Base-by-base conservation (phyloP, 139 green algal genomes). In the Edaphochlamys debaryana region DNA sequence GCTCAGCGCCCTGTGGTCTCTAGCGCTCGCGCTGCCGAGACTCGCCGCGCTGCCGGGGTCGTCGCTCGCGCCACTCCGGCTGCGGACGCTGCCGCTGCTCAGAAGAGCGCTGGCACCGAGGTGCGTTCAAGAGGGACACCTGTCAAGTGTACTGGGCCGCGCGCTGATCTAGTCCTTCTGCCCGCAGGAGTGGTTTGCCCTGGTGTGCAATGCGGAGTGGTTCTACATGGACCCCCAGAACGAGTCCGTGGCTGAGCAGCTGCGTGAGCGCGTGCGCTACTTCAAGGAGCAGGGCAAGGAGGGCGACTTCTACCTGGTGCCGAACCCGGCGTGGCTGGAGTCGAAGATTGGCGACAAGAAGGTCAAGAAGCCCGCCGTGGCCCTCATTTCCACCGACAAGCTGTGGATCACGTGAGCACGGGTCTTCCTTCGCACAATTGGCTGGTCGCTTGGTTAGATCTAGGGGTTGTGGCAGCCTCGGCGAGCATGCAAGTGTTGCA, bases 221-320 rank as follows among this genome's bases (percentile, higher is more conserved):
- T 96, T 95, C 87, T 94, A 96, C 83, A 95, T 95, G 79, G 95
- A 98, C 82, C 88, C 94, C 2, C 95, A 98, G 87, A 98, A 98
- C 80, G 95, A 98, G 82, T 87, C 93, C 3, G 74, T 98, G 36
- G 94, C 95, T 37, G 95, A 98, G 92, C 94, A 98, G 90, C 90
- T 98, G 78, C 89, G 95, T 27, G 95, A 98, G 87, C 89, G 90
- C 13, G 89, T 94, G 56, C 88, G 95, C 29, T 92, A 92, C 69
- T 91, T 93, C 29, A 92, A 91, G 78, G 90, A 94, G 89, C 87
- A 92, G 78, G 79, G 85, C 82, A 67, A 74, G 7, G 86, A 93
- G 20, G 60, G 85, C 6, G 94, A 98, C 72, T 96, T 97, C 75
- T 96, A 86, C 87, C 56, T 98, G 27, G 91, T 96, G 34, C 89